Base-by-base conservation (phyloP, 306 rosid genomes). In the Gastrolobium villosum region DNA sequence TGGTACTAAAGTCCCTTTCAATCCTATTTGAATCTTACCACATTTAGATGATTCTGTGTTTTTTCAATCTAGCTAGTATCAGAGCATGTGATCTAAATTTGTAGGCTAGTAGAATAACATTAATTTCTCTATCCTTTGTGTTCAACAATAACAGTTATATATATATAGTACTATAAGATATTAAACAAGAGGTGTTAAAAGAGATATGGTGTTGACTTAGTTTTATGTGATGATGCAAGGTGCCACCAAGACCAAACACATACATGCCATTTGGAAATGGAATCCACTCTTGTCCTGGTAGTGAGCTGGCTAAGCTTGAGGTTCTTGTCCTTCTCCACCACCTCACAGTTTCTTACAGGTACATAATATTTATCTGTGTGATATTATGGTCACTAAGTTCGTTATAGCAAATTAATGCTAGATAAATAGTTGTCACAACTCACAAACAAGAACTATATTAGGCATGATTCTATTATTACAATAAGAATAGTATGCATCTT, bases 281-380 rank as follows among this genome's bases (percentile, higher is more conserved):
- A 56, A 89, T 85, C 68, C 98, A 94, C 72, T 87, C 98, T n/a
- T 94, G 98, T 92, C 98, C 98, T 15, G 98, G 98, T 5, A 94
- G 86, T 84, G 98, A 94, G 82, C 86, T 94, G 81, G 98, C 98
- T 55, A 94, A 92, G 96, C 93, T 94, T 15, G 97, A 94, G 71
- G 75, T 87, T 60, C 90, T 92, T 72, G 82, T 94, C 87, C 92
- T 94, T 56, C 93, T 94, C 40, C 97, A 94, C 76, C 98, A 94
- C 77, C 90, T 94, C 86, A 88, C 92, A 72, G 55, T 88, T 70
- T 64, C 90, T 54, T 90, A 84, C 94, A 92, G 97, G 98, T 90
- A 53, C 15, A 20, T 20, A 20, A 20, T 20, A 20, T 20, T 20
- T 20, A 20, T 20, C 26, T 20, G 1, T 20, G 26, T 20, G 26